Percentiles rank a stretch among this genome's conserved stretches.
These are phyloP conservation scores for Cystobasidium slooffiae DNA, from an alignment of 1,284 basidiomycete species.

Conservation along the genomic window DNA sequence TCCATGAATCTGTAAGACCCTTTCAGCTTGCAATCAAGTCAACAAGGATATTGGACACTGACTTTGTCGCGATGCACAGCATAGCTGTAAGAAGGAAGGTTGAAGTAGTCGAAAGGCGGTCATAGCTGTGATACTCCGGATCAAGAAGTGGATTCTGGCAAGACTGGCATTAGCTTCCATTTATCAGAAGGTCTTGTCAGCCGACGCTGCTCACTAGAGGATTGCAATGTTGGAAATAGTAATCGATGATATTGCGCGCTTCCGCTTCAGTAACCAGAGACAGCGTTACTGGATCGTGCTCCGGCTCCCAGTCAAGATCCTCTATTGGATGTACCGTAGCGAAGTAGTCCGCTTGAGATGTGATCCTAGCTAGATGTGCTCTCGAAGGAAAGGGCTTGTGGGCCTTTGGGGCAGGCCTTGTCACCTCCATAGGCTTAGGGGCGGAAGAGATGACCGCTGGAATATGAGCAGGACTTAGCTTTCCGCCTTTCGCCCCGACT, in stretches of 20 bases:
- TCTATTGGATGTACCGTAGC: not conserved
- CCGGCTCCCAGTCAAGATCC: not conserved
- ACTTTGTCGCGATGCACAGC: slow-evolving; percentile 26
- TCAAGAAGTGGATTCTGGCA: slow-evolving; percentile 20
- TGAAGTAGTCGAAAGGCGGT: slow-evolving; percentile 5
- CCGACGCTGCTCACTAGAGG: not conserved
- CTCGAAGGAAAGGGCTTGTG: not conserved
- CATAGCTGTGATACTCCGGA: slow-evolving; percentile 5
- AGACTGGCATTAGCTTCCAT: not conserved
- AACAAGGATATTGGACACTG: not conserved
- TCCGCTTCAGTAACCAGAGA: slow-evolving; percentile 16
- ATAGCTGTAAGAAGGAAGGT: slow-evolving; percentile 24
- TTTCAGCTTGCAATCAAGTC: not conserved
- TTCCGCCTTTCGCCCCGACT: not conserved
- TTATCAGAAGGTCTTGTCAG: not conserved
- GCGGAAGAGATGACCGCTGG: no score
- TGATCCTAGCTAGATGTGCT: not conserved
- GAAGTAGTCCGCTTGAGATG: slow-evolving; percentile 14
- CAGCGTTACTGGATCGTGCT: slow-evolving; percentile 16
- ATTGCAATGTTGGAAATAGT: slow-evolving; percentile 6
- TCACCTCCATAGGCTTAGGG: not conserved
- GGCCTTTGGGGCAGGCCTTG: not conserved
- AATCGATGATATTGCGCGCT: slow-evolving; percentile 1
- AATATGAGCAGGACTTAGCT: not conserved
- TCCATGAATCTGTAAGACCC: slow-evolving; percentile 9